Evolutionary conservation across 768 basidiomycete genomes (phyloP).

Genomic region (Crepidotus variabilis): DNA sequence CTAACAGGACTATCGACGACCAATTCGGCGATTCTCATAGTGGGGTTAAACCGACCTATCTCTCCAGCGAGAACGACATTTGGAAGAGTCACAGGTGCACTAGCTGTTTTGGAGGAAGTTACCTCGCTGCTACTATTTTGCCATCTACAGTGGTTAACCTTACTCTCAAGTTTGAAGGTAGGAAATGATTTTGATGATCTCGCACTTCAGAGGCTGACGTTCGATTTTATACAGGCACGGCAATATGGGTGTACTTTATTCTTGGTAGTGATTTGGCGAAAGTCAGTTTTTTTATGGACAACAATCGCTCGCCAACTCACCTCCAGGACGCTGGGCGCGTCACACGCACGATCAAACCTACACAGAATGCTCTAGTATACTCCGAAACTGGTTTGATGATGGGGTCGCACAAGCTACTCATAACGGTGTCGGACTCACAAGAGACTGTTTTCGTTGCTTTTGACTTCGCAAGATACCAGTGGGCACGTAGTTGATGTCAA

Average conservation of each 20-base stretch:
- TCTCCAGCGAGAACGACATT: too few species aligned
- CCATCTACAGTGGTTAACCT: too few species aligned
- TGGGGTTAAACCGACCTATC: too few species aligned
- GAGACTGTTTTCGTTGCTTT: background rate
- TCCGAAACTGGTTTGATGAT: background rate
- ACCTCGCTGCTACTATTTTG: too few species aligned
- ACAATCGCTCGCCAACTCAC: background rate
- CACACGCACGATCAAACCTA: background rate
- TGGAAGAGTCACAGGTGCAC: too few species aligned
- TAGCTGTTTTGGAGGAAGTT: too few species aligned
- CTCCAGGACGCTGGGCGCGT: background rate
- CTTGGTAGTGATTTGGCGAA: background rate
- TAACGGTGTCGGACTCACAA: background rate
- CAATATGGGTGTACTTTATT: background rate
- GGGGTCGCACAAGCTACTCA: background rate
- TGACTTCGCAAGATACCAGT: background rate
- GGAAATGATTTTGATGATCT: too few species aligned
- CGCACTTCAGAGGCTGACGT: too few species aligned
- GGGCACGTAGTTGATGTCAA: background rate
- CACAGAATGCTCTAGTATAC: background rate
- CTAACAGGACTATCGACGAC: too few species aligned
- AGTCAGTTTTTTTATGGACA: background rate
- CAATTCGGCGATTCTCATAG: too few species aligned
- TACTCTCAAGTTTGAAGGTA: too few species aligned
- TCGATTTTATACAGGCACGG: background rate